Evolutionary conservation across 2,329 filamentous ascomycete species (phyloP).

Genomic region (Lecanicillium sp.): DNA sequence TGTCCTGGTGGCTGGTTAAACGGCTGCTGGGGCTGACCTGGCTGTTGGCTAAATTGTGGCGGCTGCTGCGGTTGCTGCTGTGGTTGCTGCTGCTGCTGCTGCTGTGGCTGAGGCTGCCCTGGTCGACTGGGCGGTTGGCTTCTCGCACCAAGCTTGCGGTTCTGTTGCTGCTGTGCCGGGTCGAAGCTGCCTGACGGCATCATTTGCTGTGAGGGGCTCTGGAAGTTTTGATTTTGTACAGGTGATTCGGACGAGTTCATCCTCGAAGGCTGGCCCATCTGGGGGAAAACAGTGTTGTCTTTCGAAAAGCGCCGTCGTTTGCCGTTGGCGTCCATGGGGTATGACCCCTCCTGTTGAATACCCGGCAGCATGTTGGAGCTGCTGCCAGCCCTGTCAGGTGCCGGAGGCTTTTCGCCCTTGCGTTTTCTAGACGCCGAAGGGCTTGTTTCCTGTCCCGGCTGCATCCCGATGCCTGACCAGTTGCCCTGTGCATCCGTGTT

Average conservation of each 20-base stretch:
- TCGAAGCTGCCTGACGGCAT: constrained; percentile 6
- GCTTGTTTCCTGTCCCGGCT: neutral
- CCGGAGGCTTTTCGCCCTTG: constrained; percentile 5
- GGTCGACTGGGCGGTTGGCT: neutral
- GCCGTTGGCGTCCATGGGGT: neutral
- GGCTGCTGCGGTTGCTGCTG: constrained; percentile 1
- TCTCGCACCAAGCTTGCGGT: neutral
- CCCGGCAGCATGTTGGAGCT: neutral
- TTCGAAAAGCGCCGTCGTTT: constrained; percentile 11
- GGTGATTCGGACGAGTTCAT: constrained; percentile 8
- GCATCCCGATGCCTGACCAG: constrained; percentile 9
- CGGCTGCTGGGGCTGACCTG: neutral
- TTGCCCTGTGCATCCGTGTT: constrained; percentile 1
- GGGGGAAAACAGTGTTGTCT: constrained; percentile 1
- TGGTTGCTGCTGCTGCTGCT: constrained; percentile 3
- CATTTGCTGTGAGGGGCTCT: constrained; percentile 11
- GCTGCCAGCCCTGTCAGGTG: neutral
- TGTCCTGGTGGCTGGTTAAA: neutral
- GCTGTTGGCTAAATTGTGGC: neutral
- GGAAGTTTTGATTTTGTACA: constrained; percentile 9
- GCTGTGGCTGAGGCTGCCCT: neutral
- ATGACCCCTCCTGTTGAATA: neutral
- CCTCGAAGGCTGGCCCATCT: constrained; percentile 5
- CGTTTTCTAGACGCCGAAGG: constrained; percentile 5
- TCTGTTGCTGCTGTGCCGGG: neutral